A percentile compares a stretch with the other conserved stretches of the same genome.
Conservation (phyloP, 2,329 filamentous ascomycete genomes). For the Colletotrichum siamense region DNA sequence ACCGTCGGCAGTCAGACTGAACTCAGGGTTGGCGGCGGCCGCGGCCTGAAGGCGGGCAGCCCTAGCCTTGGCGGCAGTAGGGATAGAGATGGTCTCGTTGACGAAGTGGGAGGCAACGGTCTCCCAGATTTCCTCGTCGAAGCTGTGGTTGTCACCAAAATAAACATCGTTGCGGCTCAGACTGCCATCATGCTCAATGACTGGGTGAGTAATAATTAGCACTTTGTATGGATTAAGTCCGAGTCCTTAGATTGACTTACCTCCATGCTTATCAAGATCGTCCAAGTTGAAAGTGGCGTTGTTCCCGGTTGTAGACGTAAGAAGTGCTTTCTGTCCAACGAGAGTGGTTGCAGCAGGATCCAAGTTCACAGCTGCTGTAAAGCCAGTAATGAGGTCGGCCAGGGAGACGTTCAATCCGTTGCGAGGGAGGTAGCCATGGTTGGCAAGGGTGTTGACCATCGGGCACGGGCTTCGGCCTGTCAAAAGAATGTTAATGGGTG, state of each 20-base stretch:
- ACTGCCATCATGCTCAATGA: conserved; percentile 40
- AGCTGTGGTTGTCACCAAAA: conserved; percentile 35
- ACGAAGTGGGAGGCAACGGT: conserved; percentile 26
- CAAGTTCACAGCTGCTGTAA: conserved; percentile 22
- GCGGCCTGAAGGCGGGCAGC: conserved; percentile 29
- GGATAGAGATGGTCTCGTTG: conserved; percentile 29
- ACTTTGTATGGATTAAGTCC: background rate
- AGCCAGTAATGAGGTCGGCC: conserved; percentile 18
- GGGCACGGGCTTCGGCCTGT: conserved; percentile 27
- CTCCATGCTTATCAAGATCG: conserved; percentile 30
- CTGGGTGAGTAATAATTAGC: conserved; percentile 6
- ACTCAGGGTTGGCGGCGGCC: conserved; percentile 28
- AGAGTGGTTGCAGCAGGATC: conserved; percentile 21
- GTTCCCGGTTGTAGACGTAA: conserved; percentile 32
- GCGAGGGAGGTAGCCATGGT: conserved; percentile 27
- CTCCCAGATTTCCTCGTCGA: conserved; percentile 30
- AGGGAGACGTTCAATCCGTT: conserved; percentile 20
- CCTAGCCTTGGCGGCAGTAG: conserved; percentile 31
- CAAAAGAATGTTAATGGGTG: background rate
- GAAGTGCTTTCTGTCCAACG: conserved; percentile 18
- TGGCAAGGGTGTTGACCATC: conserved; percentile 29
- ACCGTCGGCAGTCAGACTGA: conserved; percentile 20
- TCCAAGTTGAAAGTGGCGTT: conserved; percentile 31
- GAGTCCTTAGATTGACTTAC: conserved; percentile 5
- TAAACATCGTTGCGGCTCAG: conserved; percentile 33